These are phyloP conservation scores for Corymbia citriodora DNA, from an alignment of 441 rosid genomes.

Conservation along the genomic window DNA sequence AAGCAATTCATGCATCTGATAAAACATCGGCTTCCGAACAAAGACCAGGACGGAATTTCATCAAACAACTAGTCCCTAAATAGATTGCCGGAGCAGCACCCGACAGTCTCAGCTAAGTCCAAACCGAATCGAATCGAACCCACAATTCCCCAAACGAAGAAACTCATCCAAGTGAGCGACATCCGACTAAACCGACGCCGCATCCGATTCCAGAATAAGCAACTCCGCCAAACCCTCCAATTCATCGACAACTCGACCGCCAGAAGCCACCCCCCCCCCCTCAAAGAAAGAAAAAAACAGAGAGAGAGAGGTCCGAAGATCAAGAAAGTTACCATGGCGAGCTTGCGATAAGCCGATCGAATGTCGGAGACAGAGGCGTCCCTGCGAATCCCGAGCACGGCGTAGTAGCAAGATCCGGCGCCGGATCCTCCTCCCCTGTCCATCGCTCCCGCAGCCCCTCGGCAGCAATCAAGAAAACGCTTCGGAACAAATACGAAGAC, in stretches of 20 bases:
- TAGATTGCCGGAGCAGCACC: not conserved
- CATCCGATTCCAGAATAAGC: not conserved
- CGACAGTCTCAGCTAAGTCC: not conserved
- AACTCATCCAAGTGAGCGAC: not conserved
- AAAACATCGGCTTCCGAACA: not conserved
- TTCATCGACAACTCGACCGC: not conserved
- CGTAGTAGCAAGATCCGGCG: slow-evolving; percentile 61
- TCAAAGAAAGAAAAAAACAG: not conserved
- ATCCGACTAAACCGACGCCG: not conserved
- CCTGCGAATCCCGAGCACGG: slow-evolving; percentile 55
- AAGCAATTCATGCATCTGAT: not conserved
- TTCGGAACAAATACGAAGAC: not conserved
- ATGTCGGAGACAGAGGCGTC: slow-evolving; percentile 65
- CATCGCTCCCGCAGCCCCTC: slow-evolving; percentile 19
- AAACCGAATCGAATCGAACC: not conserved
- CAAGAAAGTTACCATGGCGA: slow-evolving; percentile 41
- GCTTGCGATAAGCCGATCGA: slow-evolving; percentile 60
- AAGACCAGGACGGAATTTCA: not conserved
- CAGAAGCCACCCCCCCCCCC: not conserved
- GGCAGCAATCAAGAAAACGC: not conserved
- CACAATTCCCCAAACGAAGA: not conserved
- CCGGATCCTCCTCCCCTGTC: slow-evolving; percentile 60
- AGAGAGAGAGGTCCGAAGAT: not conserved
- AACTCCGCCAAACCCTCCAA: not conserved
- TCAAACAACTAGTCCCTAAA: not conserved